Base-by-base conservation (phyloP, 2,329 filamentous ascomycete species). In the Niveomyces coronatus region DNA sequence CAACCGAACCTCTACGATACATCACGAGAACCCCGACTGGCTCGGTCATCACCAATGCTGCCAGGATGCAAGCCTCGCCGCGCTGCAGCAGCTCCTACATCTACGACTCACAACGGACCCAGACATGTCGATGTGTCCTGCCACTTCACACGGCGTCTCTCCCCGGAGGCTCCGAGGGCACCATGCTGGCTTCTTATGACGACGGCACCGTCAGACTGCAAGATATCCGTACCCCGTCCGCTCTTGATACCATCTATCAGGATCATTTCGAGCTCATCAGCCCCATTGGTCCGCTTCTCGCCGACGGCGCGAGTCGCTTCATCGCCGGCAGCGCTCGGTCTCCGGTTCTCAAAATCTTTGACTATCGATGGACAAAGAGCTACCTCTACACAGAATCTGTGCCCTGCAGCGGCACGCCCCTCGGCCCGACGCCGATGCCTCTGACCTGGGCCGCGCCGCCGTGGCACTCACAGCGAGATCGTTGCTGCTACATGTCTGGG, bases 321-420 rank as follows among this genome's bases (percentile, higher is more conserved):
- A 41, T 68, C 4, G 61, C 55, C 1, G 67, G 64, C 9, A 62
- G 59, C 41, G 57, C 57, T 7, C 52, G 54, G 23, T 53, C 54
- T 4, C 51, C 57, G 2, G 51, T 56, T 6, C 37, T 70, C 44
- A 65, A 67, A 44, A 47, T 67, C 5, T 70, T 69, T 34, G 67
- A 70, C 52, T 64, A 65, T 36, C 63, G 67, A 13, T 67, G 64
- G 64, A 43, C 57, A 0, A 60, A 55, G n/a, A 32, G 39, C n/a
- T 69, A 69, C 46, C 50, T 59, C 37, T 58, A 68, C 49, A 65
- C 63, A 3, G 53, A 59, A 2, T 57, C 56, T 1, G 52, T 68
- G 13, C 55, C 63, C 0, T 70, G 66, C 45, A 47, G 54, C 16
- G 40, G 18, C 16, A 41, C 42, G 2, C 33, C 35, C 3, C 65